Evolutionary conservation across 768 basidiomycete genomes (phyloP).

Genomic region (Chalciporus pseudorubinellus): DNA sequence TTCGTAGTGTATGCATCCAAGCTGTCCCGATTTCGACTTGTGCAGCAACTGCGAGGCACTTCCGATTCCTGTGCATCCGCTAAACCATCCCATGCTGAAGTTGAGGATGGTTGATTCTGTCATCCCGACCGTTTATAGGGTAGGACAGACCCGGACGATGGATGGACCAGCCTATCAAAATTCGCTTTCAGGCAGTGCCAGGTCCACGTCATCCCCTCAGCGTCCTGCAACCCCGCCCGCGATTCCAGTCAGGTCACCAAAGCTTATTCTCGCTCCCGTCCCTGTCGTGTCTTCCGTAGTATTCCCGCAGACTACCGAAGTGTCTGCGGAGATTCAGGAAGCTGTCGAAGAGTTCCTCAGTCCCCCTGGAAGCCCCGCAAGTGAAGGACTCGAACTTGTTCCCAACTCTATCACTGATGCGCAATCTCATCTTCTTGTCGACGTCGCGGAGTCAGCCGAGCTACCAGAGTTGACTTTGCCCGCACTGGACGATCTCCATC

Average conservation of each 20-base stretch:
- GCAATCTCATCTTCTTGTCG: conserved; percentile 10
- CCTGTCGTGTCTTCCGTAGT: not conserved
- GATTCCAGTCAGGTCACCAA: not conserved
- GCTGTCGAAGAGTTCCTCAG: conserved; percentile 25
- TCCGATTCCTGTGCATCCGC: conserved; percentile 74
- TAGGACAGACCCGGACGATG: conserved; percentile 15
- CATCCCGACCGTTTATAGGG: conserved; percentile 43
- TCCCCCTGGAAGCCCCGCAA: conserved; percentile 19
- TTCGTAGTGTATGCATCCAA: conserved; percentile 72
- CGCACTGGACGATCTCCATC: conserved; percentile 19
- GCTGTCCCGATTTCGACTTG: conserved; percentile 79
- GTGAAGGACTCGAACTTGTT: not conserved
- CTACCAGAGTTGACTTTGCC: conserved; percentile 10
- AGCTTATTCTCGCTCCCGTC: not conserved
- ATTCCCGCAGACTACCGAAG: not conserved
- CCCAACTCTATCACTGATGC: not conserved
- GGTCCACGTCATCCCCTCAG: not conserved
- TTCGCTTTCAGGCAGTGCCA: not conserved
- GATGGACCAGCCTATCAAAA: not conserved
- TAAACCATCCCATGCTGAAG: conserved; percentile 72
- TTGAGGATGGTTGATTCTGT: conserved; percentile 52
- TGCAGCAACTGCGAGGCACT: conserved; percentile 77
- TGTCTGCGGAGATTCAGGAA: conserved; percentile 1
- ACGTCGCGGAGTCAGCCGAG: conserved; percentile 3
- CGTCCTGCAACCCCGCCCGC: not conserved